These are phyloP conservation scores for Sarocladium kiliense DNA, from an alignment of 2,329 filamentous ascomycete genomes.

Conservation along the genomic window DNA sequence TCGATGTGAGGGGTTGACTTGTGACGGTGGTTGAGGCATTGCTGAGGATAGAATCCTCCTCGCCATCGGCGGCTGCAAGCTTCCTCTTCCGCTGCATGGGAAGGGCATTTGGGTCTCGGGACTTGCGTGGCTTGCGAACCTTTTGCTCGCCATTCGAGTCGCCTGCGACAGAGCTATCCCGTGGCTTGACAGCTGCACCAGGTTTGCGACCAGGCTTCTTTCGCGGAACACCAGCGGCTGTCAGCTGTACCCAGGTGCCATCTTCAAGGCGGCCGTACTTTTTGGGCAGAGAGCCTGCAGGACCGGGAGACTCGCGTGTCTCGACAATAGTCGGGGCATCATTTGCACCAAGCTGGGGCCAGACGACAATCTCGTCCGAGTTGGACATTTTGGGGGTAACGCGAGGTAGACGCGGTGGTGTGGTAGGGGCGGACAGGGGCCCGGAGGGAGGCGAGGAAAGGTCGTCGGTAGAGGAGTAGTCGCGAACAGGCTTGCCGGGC, in stretches of 20 bases:
- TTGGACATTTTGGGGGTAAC: slow-evolving; percentile 23
- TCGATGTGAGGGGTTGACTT: slow-evolving; percentile 18
- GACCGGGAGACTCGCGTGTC: slow-evolving; percentile 14
- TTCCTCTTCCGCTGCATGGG: slow-evolving; percentile 52
- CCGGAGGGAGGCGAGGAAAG: slow-evolving; percentile 48
- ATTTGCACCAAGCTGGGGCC: slow-evolving; percentile 17
- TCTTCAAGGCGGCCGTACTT: slow-evolving; percentile 32
- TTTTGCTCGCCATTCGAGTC: slow-evolving; percentile 35
- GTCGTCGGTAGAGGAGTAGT: slow-evolving; percentile 42
- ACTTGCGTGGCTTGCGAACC: slow-evolving; percentile 49
- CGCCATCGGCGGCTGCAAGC: slow-evolving; percentile 30
- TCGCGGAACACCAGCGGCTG: slow-evolving; percentile 51
- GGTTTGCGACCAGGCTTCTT: slow-evolving; percentile 64
- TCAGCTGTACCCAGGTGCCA: slow-evolving; percentile 42
- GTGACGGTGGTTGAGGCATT: slow-evolving; percentile 19
- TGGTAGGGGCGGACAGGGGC: slow-evolving; percentile 43
- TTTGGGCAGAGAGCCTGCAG: slow-evolving; percentile 21
- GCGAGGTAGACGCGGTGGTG: slow-evolving; percentile 32
- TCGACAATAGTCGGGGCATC: slow-evolving; percentile 15
- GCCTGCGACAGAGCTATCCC: slow-evolving; percentile 20
- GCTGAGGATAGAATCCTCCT: background rate
- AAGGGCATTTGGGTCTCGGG: slow-evolving; percentile 54
- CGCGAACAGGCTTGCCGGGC: slow-evolving; percentile 28
- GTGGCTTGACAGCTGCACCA: slow-evolving; percentile 47
- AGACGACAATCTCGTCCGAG: slow-evolving; percentile 46